These are phyloP conservation scores for Ceriops zippeliana DNA, from an alignment of 345 rosid genomes.

Conservation along the genomic window DNA sequence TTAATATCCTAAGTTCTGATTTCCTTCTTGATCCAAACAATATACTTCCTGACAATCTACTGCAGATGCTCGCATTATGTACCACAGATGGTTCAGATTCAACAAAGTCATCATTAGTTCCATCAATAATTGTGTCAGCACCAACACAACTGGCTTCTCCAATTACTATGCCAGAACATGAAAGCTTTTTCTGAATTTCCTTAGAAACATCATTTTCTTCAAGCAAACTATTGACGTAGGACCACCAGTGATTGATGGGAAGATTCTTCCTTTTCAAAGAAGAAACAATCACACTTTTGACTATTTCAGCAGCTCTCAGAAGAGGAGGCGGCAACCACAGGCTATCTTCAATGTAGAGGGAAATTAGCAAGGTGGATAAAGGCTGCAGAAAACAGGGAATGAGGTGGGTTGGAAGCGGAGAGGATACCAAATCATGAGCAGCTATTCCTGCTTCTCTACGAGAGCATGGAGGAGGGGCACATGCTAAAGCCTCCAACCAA, in stretches of 20 bases:
- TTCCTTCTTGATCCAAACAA: conserved; percentile 44
- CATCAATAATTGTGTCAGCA: conserved; percentile 41
- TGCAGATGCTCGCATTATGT: conserved; percentile 22
- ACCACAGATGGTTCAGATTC: conserved; percentile 31
- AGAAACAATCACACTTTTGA: conserved; percentile 57
- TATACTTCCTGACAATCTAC: conserved; percentile 30
- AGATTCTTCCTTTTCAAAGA: conserved; percentile 51
- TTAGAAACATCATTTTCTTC: conserved; percentile 55
- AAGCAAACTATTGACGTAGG: conserved; percentile 51
- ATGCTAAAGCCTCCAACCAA: conserved; percentile 92
- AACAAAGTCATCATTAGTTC: conserved; percentile 24
- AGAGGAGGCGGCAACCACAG: conserved; percentile 74
- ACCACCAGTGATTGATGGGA: conserved; percentile 59
- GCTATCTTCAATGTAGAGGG: conserved; percentile 73
- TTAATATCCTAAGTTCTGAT: conserved; percentile 65
- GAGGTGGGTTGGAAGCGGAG: conserved; percentile 79
- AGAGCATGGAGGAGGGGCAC: conserved; percentile 91
- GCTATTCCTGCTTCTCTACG: conserved; percentile 94
- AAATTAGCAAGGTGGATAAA: conserved; percentile 61
- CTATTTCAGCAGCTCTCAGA: conserved; percentile 51
- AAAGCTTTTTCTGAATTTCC: conserved; percentile 58
- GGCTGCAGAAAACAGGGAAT: conserved; percentile 75
- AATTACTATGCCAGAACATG: conserved; percentile 49
- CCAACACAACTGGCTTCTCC: conserved; percentile 43
- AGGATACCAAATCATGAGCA: conserved; percentile 68